Evolutionary conservation across 257 asterid genomes (phyloP).

Genomic region (Perilla frutescens): DNA sequence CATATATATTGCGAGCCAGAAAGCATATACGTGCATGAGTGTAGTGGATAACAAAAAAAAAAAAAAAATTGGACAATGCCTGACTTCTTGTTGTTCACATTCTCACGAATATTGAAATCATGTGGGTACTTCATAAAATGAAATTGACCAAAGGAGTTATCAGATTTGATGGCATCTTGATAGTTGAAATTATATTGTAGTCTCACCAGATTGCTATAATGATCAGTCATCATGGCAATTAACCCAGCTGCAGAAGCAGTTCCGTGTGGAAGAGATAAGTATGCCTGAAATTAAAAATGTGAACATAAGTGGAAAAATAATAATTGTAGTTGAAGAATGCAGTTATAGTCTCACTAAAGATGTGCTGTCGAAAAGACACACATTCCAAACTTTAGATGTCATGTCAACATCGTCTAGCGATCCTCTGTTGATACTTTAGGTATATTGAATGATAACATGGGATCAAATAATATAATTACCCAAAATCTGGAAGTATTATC

Average conservation of each 20-base stretch:
- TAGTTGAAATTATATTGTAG: conserved; percentile 24
- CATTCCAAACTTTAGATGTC: not conserved
- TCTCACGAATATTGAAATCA: conserved; percentile 10
- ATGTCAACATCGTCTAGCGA: conserved; percentile 7
- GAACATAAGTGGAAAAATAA: conserved; percentile 24
- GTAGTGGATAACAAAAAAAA: conserved; percentile 3
- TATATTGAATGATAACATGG: not conserved
- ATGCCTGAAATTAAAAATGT: conserved; percentile 69
- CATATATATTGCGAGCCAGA: conserved; percentile 1
- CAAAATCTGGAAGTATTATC: conserved; percentile 9
- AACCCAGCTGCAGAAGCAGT: conserved; percentile 91
- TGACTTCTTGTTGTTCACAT: conserved; percentile 23
- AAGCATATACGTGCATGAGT: not conserved
- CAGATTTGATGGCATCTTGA: conserved; percentile 18
- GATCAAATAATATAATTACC: not conserved
- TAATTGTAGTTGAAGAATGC: conserved; percentile 20
- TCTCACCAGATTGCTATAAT: conserved; percentile 89
- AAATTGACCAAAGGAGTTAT: conserved; percentile 26
- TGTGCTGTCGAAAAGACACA: conserved; percentile 22
- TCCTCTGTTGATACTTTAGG: conserved; percentile 8
- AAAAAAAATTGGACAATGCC: conserved; percentile 15
- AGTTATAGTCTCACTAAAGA: conserved; percentile 23
- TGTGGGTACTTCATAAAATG: conserved; percentile 18
- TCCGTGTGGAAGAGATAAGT: conserved; percentile 96
- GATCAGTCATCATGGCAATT: conserved; percentile 98